These are phyloP conservation scores for Backusella luteola DNA, from an alignment of 192 early-diverging fungal species.

Conservation along the genomic window DNA sequence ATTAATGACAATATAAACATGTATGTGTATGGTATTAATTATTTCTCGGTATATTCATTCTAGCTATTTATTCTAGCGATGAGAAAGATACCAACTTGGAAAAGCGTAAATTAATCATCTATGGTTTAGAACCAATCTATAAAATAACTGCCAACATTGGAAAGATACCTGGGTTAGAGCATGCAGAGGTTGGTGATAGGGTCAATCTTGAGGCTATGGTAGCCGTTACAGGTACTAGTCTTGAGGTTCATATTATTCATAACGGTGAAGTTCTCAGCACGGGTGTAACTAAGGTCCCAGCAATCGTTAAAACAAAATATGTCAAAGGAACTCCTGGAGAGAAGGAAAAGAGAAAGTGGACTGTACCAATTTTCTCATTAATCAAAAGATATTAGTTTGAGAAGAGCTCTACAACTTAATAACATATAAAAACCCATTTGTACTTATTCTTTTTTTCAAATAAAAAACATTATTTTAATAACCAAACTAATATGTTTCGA, in stretches of 20 bases:
- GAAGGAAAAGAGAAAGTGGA: neutral
- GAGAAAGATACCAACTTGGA: neutral
- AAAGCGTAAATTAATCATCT: neutral
- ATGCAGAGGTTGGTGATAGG: neutral
- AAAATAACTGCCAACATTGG: neutral
- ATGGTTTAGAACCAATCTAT: neutral
- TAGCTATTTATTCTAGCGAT: neutral
- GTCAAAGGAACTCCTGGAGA: neutral
- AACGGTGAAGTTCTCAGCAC: neutral
- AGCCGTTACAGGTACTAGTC: neutral
- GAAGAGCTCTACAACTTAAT: neutral
- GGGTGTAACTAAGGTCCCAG: neutral
- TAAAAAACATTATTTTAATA: neutral
- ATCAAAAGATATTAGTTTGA: neutral
- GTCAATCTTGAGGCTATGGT: neutral
- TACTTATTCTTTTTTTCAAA: neutral
- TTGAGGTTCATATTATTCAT: neutral
- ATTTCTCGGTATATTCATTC: neutral
- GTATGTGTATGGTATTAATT: neutral
- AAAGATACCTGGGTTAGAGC: neutral
- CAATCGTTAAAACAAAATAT: neutral
- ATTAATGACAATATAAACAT: neutral
- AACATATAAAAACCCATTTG: neutral
- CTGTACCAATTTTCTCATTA: neutral
- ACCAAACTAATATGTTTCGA: neutral